These are phyloP conservation scores for Leishmania guyanensis DNA, from an alignment of 208 protist species.

Conservation along the genomic window DNA sequence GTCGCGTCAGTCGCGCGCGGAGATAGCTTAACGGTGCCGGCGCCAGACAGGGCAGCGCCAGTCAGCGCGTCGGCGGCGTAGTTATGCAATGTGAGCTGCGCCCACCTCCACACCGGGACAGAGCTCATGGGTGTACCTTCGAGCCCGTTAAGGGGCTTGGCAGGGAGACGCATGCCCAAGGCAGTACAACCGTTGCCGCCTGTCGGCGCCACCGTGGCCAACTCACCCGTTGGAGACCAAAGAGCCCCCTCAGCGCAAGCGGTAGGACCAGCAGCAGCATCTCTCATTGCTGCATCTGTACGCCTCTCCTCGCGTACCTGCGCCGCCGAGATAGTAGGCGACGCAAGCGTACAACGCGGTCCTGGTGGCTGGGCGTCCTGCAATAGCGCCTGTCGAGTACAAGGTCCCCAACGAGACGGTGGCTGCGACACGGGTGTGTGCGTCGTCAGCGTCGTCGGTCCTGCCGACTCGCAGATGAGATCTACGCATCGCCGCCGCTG, in stretches of 20 bases:
- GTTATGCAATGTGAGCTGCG: conserved; percentile 25
- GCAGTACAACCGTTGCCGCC: not conserved
- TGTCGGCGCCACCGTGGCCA: not conserved
- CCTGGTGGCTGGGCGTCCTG: not conserved
- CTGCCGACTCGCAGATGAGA: not conserved
- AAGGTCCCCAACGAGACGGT: not conserved
- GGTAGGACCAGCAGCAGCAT: not conserved
- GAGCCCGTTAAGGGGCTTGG: not conserved
- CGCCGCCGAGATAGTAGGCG: not conserved
- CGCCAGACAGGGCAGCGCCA: not conserved
- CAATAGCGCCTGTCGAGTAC: not conserved
- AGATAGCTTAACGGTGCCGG: not conserved
- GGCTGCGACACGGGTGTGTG: not conserved
- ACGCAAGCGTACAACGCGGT: not conserved
- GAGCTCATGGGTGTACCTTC: not conserved
- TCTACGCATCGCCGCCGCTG: not conserved
- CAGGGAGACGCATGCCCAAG: not conserved
- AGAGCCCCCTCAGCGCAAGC: not conserved
- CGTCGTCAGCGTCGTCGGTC: not conserved
- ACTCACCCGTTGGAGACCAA: not conserved
- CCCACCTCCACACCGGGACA: conserved; percentile 2
- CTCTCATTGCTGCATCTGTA: not conserved
- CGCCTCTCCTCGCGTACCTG: not conserved
- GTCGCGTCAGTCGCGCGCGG: not conserved
- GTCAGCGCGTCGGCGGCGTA: conserved; percentile 17